These are phyloP conservation scores for Pichia sp. DNA, from an alignment of 1,139 yeast species.

Conservation along the genomic window DNA sequence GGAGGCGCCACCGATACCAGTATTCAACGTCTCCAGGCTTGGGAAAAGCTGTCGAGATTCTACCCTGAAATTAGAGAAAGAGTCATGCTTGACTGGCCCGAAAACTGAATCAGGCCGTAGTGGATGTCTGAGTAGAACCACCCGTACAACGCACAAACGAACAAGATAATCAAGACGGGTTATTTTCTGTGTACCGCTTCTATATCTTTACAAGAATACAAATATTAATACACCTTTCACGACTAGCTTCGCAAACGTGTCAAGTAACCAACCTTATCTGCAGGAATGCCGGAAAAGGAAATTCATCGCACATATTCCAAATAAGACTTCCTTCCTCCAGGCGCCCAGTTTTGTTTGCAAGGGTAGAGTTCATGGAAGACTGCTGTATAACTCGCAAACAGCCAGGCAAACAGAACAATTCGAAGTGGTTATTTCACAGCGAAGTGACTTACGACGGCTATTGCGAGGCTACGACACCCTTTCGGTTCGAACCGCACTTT, in stretches of 20 bases:
- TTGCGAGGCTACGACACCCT: too few species aligned
- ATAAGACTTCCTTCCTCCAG: background rate
- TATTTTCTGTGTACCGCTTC: background rate
- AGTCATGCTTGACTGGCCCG: slow-evolving; percentile 18
- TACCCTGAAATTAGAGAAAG: slow-evolving; percentile 62
- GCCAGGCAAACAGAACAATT: too few species aligned
- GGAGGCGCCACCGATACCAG: slow-evolving; percentile 9
- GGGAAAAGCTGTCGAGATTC: slow-evolving; percentile 62
- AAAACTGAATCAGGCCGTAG: background rate
- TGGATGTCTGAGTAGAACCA: too few species aligned
- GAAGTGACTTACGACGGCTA: too few species aligned
- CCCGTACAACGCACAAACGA: background rate
- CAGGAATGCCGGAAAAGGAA: background rate
- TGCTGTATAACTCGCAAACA: too few species aligned
- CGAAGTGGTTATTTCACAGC: too few species aligned
- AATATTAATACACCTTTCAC: too few species aligned
- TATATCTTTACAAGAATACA: background rate
- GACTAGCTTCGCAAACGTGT: too few species aligned
- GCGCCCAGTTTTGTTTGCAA: too few species aligned
- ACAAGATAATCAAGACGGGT: background rate
- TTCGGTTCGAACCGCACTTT: too few species aligned
- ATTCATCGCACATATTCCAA: background rate
- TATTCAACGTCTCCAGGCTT: slow-evolving; percentile 60
- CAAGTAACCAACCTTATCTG: background rate
- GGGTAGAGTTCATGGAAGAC: too few species aligned